Evolutionary conservation across 2,329 filamentous ascomycete species (phyloP).

Genomic region (Xylaria multiplex): DNA sequence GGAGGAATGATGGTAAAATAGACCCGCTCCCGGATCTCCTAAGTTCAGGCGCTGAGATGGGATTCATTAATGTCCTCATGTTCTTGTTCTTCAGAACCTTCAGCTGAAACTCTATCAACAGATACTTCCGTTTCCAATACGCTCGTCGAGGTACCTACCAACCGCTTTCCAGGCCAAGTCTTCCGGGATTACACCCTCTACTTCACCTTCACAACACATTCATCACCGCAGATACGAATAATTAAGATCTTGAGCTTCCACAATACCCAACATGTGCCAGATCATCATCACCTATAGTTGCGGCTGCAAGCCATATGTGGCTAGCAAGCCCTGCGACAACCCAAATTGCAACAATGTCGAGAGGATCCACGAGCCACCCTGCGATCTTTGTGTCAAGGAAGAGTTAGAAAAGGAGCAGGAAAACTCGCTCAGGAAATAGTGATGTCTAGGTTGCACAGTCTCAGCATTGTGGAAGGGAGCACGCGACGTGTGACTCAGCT

Average conservation of each 20-base stretch:
- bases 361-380: constrained; percentile 24
- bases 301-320: constrained; percentile 32
- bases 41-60: neutral
- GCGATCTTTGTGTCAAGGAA: constrained; percentile 29
- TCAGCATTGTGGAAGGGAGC: neutral
- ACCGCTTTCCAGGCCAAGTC: neutral
- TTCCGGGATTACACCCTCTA: neutral
- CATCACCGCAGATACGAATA: neutral
- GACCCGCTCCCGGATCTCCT: too few relatives aligned
- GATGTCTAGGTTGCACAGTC: neutral
- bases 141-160: neutral
- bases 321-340: constrained; percentile 15
- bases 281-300: constrained; percentile 33
- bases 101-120: neutral
- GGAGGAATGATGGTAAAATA: constrained; percentile 7
- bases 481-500: too few relatives aligned
- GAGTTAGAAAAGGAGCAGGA: constrained; percentile 26
- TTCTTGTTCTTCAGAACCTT: neutral
- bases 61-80: neutral
- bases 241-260: neutral
- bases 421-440: constrained; percentile 10
- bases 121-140: neutral
- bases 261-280: constrained; percentile 30
- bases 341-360: constrained; percentile 30
- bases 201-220: neutral